Evolutionary conservation across 2,329 filamentous ascomycete genomes (phyloP), one percentile per base, ranked within the genome.

Genomic region (Trichophyton schoenleinii): DNA sequence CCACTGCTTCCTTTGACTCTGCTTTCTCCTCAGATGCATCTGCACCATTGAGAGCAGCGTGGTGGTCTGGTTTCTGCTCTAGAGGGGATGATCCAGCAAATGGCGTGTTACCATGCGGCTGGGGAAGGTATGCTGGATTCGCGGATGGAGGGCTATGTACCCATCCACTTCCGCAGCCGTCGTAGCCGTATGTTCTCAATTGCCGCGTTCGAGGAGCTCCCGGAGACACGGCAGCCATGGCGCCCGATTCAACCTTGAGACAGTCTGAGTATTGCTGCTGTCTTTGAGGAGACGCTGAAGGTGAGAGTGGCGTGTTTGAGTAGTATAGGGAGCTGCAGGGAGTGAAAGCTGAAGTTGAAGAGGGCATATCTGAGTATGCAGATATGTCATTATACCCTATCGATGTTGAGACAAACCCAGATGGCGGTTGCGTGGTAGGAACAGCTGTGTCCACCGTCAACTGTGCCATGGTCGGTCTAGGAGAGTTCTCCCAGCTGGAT

Each of bases 361-460:
- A 77, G 15, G 86, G 85, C 68, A 87, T 83, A 65, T 90, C 86
- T 62, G 90, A 86, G 69, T 87, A 88, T 3, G 84, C 84, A 58
- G 84, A 80, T 71, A 88, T 83, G 67, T 89, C 86, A 3, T 85
- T 86, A 48, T 87, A 75, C 22, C 79, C 79, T 22, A 85, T 60
- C 20, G 71, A 74, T 64, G 74, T 88, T 15, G 87, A 89, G 74
- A 89, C 81, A 44, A 86, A 87, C 68, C 88, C 87, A 0, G 87
- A 88, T 1, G 87, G 88, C 57, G 86, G 86, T 20, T 87, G 88
- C 78, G 81, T 64, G 85, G 81, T 63, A 55, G 80, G 58, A 55
- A 63, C 58, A 31, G 48, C 59, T 57, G 63, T 63, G 49, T 66
- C 60, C 2, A 66, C 60, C 1, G 63, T 62, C 34, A 66, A 36